Percentiles rank a stretch among this genome's conserved stretches.
phyloP scores from a whole-genome alignment of 1,284 basidiomycete genomes.

The Sanghuangporus sanghuang region DNA sequence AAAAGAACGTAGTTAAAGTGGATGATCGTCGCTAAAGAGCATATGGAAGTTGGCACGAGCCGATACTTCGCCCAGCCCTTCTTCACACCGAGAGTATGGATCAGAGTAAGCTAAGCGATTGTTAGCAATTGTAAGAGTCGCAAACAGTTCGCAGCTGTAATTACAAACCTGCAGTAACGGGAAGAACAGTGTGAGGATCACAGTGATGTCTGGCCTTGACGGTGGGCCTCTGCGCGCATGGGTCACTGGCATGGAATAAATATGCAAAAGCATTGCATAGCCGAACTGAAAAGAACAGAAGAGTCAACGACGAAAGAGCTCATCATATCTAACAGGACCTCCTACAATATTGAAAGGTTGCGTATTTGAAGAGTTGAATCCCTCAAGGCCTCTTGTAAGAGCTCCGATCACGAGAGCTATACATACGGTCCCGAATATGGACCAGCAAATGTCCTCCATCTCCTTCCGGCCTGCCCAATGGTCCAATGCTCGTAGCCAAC shows the following conservation, averaged over 20 bases:
- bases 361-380: conserved; percentile 42
- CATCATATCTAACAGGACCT: conserved; percentile 15
- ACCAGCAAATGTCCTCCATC: conserved; percentile 66
- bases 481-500: conserved; percentile 33
- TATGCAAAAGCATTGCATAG: conserved; percentile 67
- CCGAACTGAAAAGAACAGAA: conserved; percentile 44
- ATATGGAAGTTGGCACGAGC: conserved; percentile 58
- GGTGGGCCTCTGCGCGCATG: conserved; percentile 44
- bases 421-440: conserved; percentile 63
- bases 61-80: conserved; percentile 56
- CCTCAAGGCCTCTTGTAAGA: conserved; percentile 61
- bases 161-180: conserved; percentile 58
- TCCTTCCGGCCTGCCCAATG: conserved; percentile 44
- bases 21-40: conserved; percentile 49
- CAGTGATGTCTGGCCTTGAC: conserved; percentile 63
- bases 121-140: not conserved
- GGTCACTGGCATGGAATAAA: conserved; percentile 61
- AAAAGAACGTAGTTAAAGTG: conserved; percentile 65
- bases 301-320: conserved; percentile 1
- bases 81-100: conserved; percentile 58
- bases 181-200: conserved; percentile 59
- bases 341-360: conserved; percentile 65
- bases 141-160: conserved; percentile 5
- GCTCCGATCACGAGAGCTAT: conserved; percentile 57
- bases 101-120: conserved; percentile 46